Evolutionary conservation across 129 eudicot genomes (phyloP).

Genomic region (Kitagawia praeruptora): DNA sequence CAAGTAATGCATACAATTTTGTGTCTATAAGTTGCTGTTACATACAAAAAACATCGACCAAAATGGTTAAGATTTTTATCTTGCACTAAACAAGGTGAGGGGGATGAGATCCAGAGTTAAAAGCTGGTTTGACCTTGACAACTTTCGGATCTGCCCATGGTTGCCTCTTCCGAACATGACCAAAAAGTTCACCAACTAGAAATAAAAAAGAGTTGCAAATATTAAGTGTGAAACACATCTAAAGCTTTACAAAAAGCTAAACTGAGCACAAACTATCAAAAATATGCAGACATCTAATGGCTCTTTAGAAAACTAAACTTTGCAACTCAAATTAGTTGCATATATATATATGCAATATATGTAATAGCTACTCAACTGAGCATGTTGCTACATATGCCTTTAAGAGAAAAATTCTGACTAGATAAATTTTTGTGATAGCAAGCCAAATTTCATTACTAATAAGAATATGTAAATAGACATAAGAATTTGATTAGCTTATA

Average conservation of each 20-base stretch:
- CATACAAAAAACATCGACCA: conserved; percentile 3
- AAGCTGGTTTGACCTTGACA: conserved; percentile 55
- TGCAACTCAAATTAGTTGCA: not conserved
- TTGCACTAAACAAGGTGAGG: not conserved
- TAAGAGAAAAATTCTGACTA: not conserved
- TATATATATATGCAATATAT: not conserved
- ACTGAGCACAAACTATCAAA: not conserved
- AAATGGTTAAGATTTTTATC: not conserved
- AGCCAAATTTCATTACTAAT: not conserved
- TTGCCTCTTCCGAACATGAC: conserved; percentile 77
- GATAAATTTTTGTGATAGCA: not conserved
- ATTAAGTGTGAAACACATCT: not conserved
- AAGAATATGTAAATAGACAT: not conserved
- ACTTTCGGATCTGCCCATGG: conserved; percentile 97
- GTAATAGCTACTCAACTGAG: not conserved
- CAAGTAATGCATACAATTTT: conserved; percentile 63
- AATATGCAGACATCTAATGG: not conserved
- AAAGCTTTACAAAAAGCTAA: not conserved
- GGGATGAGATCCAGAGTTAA: not conserved
- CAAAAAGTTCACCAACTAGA: conserved; percentile 84
- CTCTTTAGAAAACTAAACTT: not conserved
- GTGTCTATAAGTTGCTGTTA: conserved; percentile 65
- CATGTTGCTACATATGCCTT: not conserved
- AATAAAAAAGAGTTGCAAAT: not conserved
- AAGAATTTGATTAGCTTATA: not conserved